Base-by-base conservation (phyloP, 1,139 yeast genomes). In the Kodamaea suecica region DNA sequence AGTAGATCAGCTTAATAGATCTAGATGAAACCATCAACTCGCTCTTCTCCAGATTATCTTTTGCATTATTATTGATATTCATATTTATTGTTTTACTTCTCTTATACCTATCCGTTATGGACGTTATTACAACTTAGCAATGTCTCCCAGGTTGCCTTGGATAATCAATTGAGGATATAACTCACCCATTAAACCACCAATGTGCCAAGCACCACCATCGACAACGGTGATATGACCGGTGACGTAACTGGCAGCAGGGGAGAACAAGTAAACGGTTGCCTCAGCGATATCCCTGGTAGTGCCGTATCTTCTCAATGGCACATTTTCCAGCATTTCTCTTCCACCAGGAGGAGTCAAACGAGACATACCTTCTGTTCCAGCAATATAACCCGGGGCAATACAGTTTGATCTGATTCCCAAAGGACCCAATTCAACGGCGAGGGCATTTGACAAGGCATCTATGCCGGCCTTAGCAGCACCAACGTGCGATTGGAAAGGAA, bases 401-500 rank as follows among this genome's bases (percentile, higher is more conserved):
- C 84, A 78, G 56, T 88, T 88, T 34, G 79, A 74, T 38, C 90
- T 71, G 31, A 88, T 75, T 3, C 97, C 96, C 39, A 84, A 55
- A 0, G 96, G 95, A 1, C 96, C 97, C 41, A 86, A 67, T 59
- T 88, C 97, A 6, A 85, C 88, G 0, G 96, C 95, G 42, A 88
- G 60, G 0, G 87, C 82, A 45, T 82, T 79, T 14, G 88, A 79
- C 29, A 88, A 64, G 0, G 95, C 94, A 54, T 90, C 97, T 23
- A 88, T 77, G 14, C 95, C 97, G 1, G 96, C 95, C 62, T 88
- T 88, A 5, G 96, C 96, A 0, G 97, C 95, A 2, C 88, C 84
- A 1, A 86, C 95, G 47, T 87, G 97, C 5, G 76, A 53, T 60
- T 88, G 96, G 61, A 83, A 78, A 5, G 95, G 95, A 6, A 84